These are phyloP conservation scores for Penicillium lividum DNA, from an alignment of 495 filamentous ascomycete species.

Conservation along the genomic window DNA sequence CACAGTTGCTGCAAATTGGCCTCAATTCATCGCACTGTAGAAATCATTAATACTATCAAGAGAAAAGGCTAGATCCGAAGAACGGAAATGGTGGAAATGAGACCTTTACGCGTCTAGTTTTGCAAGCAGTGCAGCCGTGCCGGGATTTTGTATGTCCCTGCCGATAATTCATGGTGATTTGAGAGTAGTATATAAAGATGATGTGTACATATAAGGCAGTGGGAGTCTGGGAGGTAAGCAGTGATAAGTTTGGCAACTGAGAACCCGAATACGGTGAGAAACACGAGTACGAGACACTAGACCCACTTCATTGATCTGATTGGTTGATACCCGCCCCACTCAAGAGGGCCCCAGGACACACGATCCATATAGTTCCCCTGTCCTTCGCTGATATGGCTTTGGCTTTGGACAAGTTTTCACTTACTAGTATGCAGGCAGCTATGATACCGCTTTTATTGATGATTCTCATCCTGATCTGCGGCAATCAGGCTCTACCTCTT, in stretches of 20 bases:
- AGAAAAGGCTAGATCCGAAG: neutral
- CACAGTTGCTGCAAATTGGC: constrained; percentile 25
- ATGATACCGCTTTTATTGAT: too few species aligned
- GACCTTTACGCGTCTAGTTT: constrained; percentile 30
- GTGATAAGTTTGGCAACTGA: too few species aligned
- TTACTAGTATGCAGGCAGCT: too few species aligned
- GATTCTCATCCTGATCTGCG: too few species aligned
- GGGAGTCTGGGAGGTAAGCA: constrained; percentile 4
- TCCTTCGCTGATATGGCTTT: too few species aligned
- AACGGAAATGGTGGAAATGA: neutral
- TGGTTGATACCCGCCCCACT: neutral
- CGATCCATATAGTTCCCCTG: too few species aligned
- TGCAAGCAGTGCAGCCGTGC: constrained; percentile 30
- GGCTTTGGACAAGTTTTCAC: too few species aligned
- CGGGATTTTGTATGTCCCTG: constrained; percentile 20
- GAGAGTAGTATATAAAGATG: neutral
- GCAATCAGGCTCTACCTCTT: too few species aligned
- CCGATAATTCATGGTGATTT: neutral
- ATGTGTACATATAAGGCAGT: too few species aligned
- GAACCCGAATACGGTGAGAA: constrained; percentile 8
- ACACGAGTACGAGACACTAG: constrained; percentile 14
- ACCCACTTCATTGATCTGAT: neutral
- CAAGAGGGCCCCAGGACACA: too few species aligned
- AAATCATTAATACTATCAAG: neutral
- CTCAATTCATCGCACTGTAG: constrained; percentile 29